Percentiles rank a stretch among this genome's conserved stretches.
These are phyloP conservation scores for Olyra latifolia DNA, from an alignment of 176 grass and related monocot species.

Conservation along the genomic window DNA sequence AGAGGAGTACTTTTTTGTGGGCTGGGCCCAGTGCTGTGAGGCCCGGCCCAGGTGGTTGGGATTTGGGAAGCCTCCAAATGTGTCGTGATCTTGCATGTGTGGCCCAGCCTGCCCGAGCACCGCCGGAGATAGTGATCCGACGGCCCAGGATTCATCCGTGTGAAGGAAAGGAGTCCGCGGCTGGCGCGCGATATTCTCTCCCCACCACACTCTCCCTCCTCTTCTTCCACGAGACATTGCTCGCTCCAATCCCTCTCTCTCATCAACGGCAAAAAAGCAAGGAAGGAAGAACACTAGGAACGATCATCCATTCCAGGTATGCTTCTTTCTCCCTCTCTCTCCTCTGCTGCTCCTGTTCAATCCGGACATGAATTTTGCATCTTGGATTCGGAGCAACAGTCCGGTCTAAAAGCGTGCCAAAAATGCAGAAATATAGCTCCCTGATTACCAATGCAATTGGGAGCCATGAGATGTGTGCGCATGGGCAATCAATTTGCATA, in stretches of 20 bases:
- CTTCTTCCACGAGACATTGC: neutral
- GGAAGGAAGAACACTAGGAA: neutral
- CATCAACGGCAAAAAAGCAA: no score
- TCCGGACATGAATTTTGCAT: neutral
- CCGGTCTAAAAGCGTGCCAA: no score
- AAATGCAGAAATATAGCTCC: neutral
- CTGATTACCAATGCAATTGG: no score
- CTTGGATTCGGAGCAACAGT: neutral
- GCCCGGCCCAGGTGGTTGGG: no score
- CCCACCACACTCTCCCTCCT: conserved; percentile 26
- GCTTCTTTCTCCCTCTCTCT: neutral
- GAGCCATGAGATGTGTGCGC: no score
- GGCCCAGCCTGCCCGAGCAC: neutral
- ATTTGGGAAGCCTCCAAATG: neutral
- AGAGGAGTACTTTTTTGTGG: no score
- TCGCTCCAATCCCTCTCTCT: neutral
- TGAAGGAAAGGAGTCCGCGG: neutral
- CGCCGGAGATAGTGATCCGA: neutral
- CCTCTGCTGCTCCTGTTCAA: neutral
- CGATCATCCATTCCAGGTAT: conserved; percentile 22
- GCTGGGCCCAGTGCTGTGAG: no score
- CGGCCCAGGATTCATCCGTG: neutral
- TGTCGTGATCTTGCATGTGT: neutral
- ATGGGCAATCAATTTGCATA: no score
- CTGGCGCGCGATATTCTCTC: conserved; percentile 45